Evolutionary conservation across 108 stramenopile genomes (phyloP), one percentile per base, ranked within the genome.

Genomic region (Schizochytrium sp.): DNA sequence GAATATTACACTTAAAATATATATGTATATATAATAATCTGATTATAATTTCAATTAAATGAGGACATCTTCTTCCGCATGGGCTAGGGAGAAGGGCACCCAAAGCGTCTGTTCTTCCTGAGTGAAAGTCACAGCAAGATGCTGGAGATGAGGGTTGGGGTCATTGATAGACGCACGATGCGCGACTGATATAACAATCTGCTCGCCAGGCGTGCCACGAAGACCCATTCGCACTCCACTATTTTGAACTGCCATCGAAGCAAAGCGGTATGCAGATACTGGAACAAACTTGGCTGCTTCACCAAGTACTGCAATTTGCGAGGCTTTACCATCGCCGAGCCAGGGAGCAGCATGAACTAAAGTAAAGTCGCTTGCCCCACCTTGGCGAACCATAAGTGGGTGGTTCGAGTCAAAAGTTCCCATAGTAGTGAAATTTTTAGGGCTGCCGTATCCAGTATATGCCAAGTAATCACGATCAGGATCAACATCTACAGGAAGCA

Each of bases 261-360:
- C 64, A 69, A 72, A 72, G 38, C 88, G 88, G 40, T 38, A 17
- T 44, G 38, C 61, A 5, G 88, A 69, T n/a, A 89, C 72, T 46
- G 88, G 88, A 5, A 89, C 88, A 19, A 38, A 72, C 88, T 89
- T 89, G 15, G 40, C 53, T 3, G 50, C 42, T 46, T 89, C 88
- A 42, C 88, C 88, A 4, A 89, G 72, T 41, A 72, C 8, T 12
- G 88, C 88, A 10, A n/a, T n/a, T 49, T 61, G 61, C 28, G 61
- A 15, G 2, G 10, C 88, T 19, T 69, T 72, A 17, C 17, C 44
- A 3, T 45, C 40, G 88, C 72, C 72, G 42, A 13, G 42, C 57
- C 5, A 50, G 0, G 50, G 41, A 49, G 60, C 58, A 47, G 61
- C 61, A 1, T 47, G 55, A 45, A 15, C 5, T 13, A 4, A 45